Base-by-base conservation (phyloP, 371 early-diverging fungal species). In the Mortierella sp. region DNA sequence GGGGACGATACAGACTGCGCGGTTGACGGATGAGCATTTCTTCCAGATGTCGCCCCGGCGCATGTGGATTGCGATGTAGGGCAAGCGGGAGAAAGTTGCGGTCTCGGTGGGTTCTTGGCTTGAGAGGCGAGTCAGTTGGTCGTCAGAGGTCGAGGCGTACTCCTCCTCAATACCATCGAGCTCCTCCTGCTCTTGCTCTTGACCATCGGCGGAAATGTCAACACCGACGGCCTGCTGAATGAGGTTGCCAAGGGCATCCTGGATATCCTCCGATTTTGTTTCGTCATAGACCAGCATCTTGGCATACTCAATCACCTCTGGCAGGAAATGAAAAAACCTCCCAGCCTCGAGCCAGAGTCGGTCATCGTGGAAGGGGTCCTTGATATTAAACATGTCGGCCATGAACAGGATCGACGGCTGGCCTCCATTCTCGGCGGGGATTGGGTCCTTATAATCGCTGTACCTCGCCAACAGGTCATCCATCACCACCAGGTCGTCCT, bases 11-110 rank as follows among this genome's bases (percentile, higher is more conserved):
- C 80, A 80, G 14, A 54, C 48, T 0, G 44, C 34, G 11, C 16
- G 21, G 5, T 79, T 50, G 31, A n/a, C 37, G 14, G 69, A 37
- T 37, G 79, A 64, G 37, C 72, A 81, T 43, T 81, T 81, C 19
- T 37, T 69, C 28, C 69, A 16, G 16, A 81, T 76, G n/a, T 81
- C 81, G 8, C 77, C 77, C 19, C 81, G 50, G 4, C 81, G 73
- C 31, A 81, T 6, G 28, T 81, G 81, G 14, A 81, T 26, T 1
- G 81, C 81, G 50, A 81, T 81, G 16, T 81, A 69, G 19, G 67
- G 37, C 6, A 19, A 69, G 48, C 9, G 44, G 19, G 40, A 5
- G 34, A 67, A 21, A 37, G 21, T 11, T 9, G 8, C 48, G 3
- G 24, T 21, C 6, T 37, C 21, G 9, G 40, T 21, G 21, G 21